Conservation (phyloP, 75 land plant genomes). For the Ceratopteris richardii region DNA sequence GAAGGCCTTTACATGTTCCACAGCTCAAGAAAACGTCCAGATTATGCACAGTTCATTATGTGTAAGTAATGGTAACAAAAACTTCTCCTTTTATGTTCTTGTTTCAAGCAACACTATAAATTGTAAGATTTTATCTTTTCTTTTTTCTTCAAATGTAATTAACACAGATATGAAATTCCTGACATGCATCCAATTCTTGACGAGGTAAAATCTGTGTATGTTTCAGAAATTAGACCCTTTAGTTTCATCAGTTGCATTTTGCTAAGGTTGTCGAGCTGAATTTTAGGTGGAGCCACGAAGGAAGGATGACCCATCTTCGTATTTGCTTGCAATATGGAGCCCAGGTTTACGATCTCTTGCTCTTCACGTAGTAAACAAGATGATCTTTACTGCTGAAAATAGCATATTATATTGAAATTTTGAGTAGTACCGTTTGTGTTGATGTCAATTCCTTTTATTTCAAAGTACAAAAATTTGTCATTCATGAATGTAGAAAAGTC, state of each 20-base stretch:
- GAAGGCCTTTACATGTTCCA: slow-evolving; percentile 50
- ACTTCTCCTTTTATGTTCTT: too few species aligned
- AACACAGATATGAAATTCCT: slow-evolving; percentile 77
- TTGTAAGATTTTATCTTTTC: not conserved
- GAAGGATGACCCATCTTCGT: slow-evolving; percentile 77
- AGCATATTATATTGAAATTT: too few species aligned
- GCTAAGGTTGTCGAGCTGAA: not conserved
- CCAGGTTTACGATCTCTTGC: slow-evolving; percentile 43
- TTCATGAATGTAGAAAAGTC: too few species aligned
- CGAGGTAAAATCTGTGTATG: slow-evolving; percentile 28
- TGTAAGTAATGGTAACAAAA: slow-evolving; percentile 61
- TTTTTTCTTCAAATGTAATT: too few species aligned
- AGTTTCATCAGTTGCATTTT: not conserved
- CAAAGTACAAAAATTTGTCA: too few species aligned
- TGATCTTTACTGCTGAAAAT: too few species aligned
- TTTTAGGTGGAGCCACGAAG: slow-evolving; percentile 72
- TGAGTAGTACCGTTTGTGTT: too few species aligned
- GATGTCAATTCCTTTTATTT: too few species aligned
- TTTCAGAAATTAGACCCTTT: too few species aligned
- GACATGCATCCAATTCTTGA: slow-evolving; percentile 67
- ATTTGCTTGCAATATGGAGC: slow-evolving; percentile 88
- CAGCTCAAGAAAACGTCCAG: slow-evolving; percentile 55
- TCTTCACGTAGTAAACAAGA: not conserved
- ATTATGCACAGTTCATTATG: slow-evolving; percentile 64
- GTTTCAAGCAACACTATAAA: not conserved